These are phyloP conservation scores for Metschnikowia drakensbergensis DNA, from an alignment of 805 yeast genomes.

Conservation along the genomic window DNA sequence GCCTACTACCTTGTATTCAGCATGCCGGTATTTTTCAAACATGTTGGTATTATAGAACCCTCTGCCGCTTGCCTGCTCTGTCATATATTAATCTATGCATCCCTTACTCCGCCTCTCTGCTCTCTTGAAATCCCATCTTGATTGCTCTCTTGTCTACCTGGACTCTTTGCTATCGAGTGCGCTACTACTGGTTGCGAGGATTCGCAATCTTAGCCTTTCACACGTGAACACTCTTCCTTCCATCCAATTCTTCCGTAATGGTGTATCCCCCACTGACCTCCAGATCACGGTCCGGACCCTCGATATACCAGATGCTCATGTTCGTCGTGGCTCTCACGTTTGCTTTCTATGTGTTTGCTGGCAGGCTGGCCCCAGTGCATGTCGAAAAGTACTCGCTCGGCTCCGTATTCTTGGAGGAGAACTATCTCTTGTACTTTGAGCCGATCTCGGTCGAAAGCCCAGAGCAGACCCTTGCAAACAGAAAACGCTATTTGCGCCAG, in stretches of 20 bases:
- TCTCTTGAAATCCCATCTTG: too few species aligned
- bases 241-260: neutral
- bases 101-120: too few species aligned
- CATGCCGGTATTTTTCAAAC: too few species aligned
- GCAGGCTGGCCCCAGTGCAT: slow-evolving; percentile 1
- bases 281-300: neutral
- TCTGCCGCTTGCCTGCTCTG: too few species aligned
- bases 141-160: too few species aligned
- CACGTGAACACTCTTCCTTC: neutral
- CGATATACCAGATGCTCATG: neutral
- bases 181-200: neutral
- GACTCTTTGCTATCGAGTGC: too few species aligned
- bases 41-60: too few species aligned
- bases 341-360: slow-evolving; percentile 1
- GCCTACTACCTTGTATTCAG: too few species aligned
- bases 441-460: neutral
- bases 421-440: neutral
- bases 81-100: too few species aligned
- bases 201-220: neutral
- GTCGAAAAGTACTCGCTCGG: neutral
- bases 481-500: neutral
- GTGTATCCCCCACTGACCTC: neutral
- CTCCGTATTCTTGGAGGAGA: neutral
- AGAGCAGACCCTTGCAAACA: neutral
- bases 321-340: slow-evolving; percentile 1